Evolutionary conservation across 2,329 filamentous ascomycete species (phyloP), one percentile per base, ranked within the genome.

Genomic region (Penicillium sp.): DNA sequence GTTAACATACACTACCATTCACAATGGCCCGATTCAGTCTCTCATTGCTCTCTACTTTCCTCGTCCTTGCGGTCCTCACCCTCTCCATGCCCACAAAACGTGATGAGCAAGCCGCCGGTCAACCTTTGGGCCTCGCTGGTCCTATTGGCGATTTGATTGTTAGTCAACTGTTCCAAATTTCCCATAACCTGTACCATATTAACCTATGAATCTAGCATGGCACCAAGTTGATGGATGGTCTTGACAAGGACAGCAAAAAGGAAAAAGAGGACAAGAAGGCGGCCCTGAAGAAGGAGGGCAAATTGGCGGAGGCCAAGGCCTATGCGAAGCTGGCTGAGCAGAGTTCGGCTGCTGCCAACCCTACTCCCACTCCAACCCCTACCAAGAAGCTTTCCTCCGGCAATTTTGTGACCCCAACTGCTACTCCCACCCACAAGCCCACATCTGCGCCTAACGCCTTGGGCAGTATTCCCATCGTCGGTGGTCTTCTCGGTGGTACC

Each of bases 1-100:
- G 11, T 23, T n/a, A 45, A 31, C 21, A 48, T 34, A 61, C 25
- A 39, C 34, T 25, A 55, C 27, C 33, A 34, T 57, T 40, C 59
- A 68, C 31, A 59, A 74, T 74, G 72, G 63, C 68, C 43, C 72
- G 70, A 39, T 62, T 71, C 63, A 72, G 46, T 41, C 40, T 72
- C 23, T 70, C 68, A 27, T 58, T 71, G 50, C 55, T 73, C 29
- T 65, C 70, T 19, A 52, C 68, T 43, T 63, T 70, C 49, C 58
- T 73, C 27, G 59, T 68, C 50, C 62, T 75, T 29, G 72, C 69
- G 7, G 55, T 69, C 8, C 50, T 69, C 31, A 66, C 67, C 38
- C 57, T 68, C 33, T 71, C 72, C 3, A 55, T 69, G 50, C 72
- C 72, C 1, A 54, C 62, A 40, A 66, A 69, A 58, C 62, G 58